Evolutionary conservation across 2,329 filamentous ascomycete genomes (phyloP), one percentile per base, ranked within the genome.

Genomic region (Cadophora luteo-olivacea): DNA sequence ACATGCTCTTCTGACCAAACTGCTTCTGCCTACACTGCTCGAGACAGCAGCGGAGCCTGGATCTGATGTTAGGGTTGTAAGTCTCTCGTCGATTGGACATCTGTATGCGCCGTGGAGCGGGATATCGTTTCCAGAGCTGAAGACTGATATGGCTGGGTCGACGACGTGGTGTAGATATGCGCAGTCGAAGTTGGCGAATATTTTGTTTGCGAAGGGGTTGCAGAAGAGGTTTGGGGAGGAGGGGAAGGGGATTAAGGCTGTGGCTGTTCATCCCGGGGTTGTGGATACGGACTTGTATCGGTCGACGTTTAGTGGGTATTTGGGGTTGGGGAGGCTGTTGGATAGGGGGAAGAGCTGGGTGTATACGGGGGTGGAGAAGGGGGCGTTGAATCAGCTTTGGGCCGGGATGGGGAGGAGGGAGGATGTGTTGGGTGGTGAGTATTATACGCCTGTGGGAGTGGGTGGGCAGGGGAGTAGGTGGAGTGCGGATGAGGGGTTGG

Each of bases 1-100:
- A 19, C 83, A 85, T 64, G 82, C 83, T 5, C 78, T 83, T 2
- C 76, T 86, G 14, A 75, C 80, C n/a, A 77, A 80, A 66, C 75
- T 79, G 2, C 72, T 84, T 11, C 66, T 80, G 1, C 79, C 79
- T 7, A 73, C 74, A 2, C 68, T 82, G 2, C 61, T 76, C n/a
- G 70, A 68, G 16, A 79, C 78, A 3, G 67, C 73, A 7, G 45
- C 54, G 49, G n/a, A 61, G 5, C 66, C 70, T 0, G 68, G 66
- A 7, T 58, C 71, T 4, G 74, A 76, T 51, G 73, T 74, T 3
- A 63, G 74, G 5, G 66, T 75, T 14, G 61, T 75, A 4, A 54
- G 51, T 49, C 55, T 75, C 0, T 70, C 64, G 36, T 71, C 68
- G 3, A 11, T 73, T 0, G 74, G 72, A 1, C 69, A 70, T 65